Percentiles rank a stretch among this genome's conserved stretches.
phyloP scores from a whole-genome alignment of 306 rosid species.

The Corylus heterophylla region DNA sequence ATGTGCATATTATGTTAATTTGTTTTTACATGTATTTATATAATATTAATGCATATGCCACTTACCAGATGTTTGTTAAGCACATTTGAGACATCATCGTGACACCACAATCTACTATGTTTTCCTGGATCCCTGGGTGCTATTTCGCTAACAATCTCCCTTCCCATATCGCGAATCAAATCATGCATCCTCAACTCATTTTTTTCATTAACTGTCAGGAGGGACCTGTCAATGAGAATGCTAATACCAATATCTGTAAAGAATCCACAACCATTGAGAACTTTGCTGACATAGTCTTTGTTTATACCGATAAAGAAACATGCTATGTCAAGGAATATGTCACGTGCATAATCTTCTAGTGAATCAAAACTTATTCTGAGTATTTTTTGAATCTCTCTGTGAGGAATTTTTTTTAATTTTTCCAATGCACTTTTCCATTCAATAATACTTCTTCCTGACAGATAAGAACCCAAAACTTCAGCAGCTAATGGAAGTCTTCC shows the following conservation, averaged over 20 bases:
- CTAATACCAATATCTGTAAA: conserved; percentile 34
- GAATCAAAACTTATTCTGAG: conserved; percentile 33
- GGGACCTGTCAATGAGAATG: conserved; percentile 31
- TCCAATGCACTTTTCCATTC: conserved; percentile 34
- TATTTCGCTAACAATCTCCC: conserved; percentile 29
- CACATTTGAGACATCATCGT: background rate
- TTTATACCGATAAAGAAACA: conserved; percentile 43
- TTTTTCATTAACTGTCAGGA: conserved; percentile 8
- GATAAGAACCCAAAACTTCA: conserved; percentile 38
- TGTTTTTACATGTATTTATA: too few species aligned
- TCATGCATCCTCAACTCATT: conserved; percentile 25
- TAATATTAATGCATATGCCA: background rate
- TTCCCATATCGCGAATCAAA: conserved; percentile 43
- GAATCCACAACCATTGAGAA: conserved; percentile 35
- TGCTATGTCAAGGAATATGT: conserved; percentile 43
- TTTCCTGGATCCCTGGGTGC: conserved; percentile 8
- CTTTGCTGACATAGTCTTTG: background rate
- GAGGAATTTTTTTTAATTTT: conserved; percentile 30
- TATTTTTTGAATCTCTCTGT: conserved; percentile 27
- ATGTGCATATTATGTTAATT: too few species aligned
- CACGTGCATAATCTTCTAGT: conserved; percentile 8
- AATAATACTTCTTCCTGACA: conserved; percentile 3
- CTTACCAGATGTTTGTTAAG: too few species aligned
- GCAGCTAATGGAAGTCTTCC: conserved; percentile 46
- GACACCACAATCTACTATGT: conserved; percentile 27